Conservation (phyloP, 495 filamentous ascomycete genomes). For the Xylaria longipes region DNA sequence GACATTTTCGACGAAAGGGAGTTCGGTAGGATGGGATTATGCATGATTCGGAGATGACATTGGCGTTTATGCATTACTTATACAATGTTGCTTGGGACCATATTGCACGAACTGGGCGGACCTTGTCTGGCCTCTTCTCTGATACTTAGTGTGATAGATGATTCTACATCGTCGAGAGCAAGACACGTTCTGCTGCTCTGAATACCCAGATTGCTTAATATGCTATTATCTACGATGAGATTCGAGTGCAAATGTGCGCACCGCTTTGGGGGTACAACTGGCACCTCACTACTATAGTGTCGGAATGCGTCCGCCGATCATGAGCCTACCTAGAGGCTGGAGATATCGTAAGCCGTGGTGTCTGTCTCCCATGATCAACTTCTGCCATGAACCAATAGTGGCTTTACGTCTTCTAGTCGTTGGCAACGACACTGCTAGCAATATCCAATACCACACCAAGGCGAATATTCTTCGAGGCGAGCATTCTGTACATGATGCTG, state of each 20-base stretch:
- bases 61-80: conserved; percentile 41
- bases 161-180: conserved; percentile 18
- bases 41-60: conserved; percentile 36
- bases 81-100: conserved; percentile 27
- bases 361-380: not conserved
- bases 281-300: not conserved
- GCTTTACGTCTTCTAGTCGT: not conserved
- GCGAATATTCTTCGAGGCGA: not conserved
- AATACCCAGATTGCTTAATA: not conserved
- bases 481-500: not conserved
- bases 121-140: conserved; percentile 30
- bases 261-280: not conserved
- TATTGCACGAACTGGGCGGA: conserved; percentile 32
- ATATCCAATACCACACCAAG: not conserved
- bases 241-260: not conserved
- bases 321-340: not conserved
- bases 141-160: conserved; percentile 22
- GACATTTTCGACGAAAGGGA: conserved; percentile 29
- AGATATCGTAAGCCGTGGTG: not conserved
- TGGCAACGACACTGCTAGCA: not conserved
- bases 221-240: not conserved
- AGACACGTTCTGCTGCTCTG: not conserved
- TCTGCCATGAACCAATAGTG: not conserved
- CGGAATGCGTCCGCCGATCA: not conserved
- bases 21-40: conserved; percentile 34